Evolutionary conservation across 306 rosid genomes (phyloP), one percentile per base, ranked within the genome.

Genomic region (Sicyos baderoa): DNA sequence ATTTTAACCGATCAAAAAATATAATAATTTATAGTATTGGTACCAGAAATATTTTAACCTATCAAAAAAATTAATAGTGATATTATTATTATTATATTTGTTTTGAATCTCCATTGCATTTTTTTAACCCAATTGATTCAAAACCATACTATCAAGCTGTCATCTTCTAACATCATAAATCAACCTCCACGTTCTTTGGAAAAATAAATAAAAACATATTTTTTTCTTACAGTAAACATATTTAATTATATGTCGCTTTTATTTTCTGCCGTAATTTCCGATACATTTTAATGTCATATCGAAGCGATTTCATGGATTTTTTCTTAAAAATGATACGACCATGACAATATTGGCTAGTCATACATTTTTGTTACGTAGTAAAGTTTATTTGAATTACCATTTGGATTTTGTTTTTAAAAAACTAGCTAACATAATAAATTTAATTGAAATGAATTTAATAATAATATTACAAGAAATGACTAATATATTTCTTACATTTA

Each of bases 171-270:
- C 35, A 18, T 64, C 35, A 37, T 9, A 61, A n/a, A 37, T n/a
- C 49, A 37, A 35, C 49, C 49, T 61, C 67, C 67, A 61, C 10
- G 23, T 37, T 35, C 49, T 32, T 61, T 35, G 67, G 67, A 35
- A 32, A 60, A 16, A 27, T 27, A 16, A 60, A 3, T 44, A 16
- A 14, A 23, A 13, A 57, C 40, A 35, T 35, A 35, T 35, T 35
- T 35, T n/a, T n/a, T n/a, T n/a, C n/a, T n/a, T n/a, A n/a, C n/a
- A n/a, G n/a, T n/a, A 23, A 13, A 57, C 40, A 35, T 35, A 35
- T 35, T 35, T 35, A 35, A 35, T 6, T 6, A 35, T 35, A 35
- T 35, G 7, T 25, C 29, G 29, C 29, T 25, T 3, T 4, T 35
- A 35, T 35, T 35, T 35, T 35, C 7, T 35, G 5, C 5, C 27